Evolutionary conservation across 2,329 filamentous ascomycete genomes (phyloP).

Genomic region (Biscogniauxia mediterranea): DNA sequence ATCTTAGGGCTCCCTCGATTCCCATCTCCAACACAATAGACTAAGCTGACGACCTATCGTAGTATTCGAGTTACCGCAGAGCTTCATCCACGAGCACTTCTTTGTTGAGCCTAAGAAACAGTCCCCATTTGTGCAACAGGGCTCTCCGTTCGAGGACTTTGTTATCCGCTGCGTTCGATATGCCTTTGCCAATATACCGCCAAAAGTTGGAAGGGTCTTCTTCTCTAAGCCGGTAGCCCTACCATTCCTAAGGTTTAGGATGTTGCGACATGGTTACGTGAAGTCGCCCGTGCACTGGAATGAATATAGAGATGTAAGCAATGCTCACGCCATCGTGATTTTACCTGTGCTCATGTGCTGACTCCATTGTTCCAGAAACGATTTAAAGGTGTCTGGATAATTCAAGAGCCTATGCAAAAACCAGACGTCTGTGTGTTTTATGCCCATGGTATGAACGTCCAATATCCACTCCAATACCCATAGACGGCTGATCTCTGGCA

Average conservation of each 20-base stretch:
- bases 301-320: slow-evolving; percentile 49
- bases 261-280: slow-evolving; percentile 69
- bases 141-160: slow-evolving; percentile 74
- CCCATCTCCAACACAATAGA: not conserved
- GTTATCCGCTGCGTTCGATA: slow-evolving; percentile 76
- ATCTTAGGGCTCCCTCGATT: not conserved
- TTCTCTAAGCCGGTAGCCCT: slow-evolving; percentile 71
- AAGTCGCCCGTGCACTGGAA: slow-evolving; percentile 63
- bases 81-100: slow-evolving; percentile 58
- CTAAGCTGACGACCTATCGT: slow-evolving; percentile 3
- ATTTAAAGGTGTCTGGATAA: slow-evolving; percentile 69
- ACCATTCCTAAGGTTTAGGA: slow-evolving; percentile 72
- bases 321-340: not conserved
- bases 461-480: not conserved
- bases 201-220: slow-evolving; percentile 70
- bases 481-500: slow-evolving; percentile 16
- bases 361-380: slow-evolving; percentile 36
- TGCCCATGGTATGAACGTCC: slow-evolving; percentile 60
- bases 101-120: slow-evolving; percentile 42
- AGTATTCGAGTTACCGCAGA: slow-evolving; percentile 59
- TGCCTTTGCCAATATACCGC: slow-evolving; percentile 70
- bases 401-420: slow-evolving; percentile 54
- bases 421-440: slow-evolving; percentile 83
- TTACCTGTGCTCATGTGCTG: slow-evolving; percentile 14
- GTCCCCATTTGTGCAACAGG: slow-evolving; percentile 64